Conservation (phyloP, 495 filamentous ascomycete genomes). For the Penicillium subrubescens region DNA sequence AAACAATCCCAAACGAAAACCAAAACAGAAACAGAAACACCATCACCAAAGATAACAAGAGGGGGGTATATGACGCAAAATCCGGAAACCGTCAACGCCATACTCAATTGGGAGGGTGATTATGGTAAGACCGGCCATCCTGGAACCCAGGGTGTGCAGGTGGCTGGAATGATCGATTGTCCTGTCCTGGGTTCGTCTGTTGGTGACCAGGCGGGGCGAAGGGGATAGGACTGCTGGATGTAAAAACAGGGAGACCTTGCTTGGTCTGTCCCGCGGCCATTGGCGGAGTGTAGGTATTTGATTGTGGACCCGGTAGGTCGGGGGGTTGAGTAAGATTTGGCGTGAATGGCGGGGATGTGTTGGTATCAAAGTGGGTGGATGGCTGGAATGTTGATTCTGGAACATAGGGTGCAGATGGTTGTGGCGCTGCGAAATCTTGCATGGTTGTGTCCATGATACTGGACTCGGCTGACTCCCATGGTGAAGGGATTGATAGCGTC, state of each 20-base stretch:
- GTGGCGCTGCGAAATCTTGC: background rate
- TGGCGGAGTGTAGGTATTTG: conserved; percentile 32
- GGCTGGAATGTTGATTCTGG: conserved; percentile 8
- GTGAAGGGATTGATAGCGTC: background rate
- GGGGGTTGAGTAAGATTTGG: conserved; percentile 23
- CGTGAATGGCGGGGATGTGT: conserved; percentile 8
- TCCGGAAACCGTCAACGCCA: background rate
- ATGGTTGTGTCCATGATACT: background rate
- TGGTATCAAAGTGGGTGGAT: conserved; percentile 11
- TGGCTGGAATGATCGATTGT: background rate
- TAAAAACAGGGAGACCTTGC: conserved; percentile 53
- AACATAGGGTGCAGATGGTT: background rate
- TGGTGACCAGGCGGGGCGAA: conserved; percentile 38
- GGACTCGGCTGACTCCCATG: conserved; percentile 1
- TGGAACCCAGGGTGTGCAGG: background rate
- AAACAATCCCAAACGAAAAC: background rate
- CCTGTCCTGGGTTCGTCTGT: background rate
- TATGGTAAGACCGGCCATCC: background rate
- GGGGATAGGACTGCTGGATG: conserved; percentile 51
- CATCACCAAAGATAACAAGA: background rate
- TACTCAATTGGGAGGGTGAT: background rate
- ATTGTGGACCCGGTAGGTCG: conserved; percentile 13
- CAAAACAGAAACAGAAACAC: background rate
- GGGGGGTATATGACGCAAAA: conserved; percentile 9
- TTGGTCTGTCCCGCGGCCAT: conserved; percentile 40